A percentile compares a stretch with the other conserved stretches of the same genome.
These are phyloP conservation scores for Rubus idaeus DNA, from an alignment of 306 rosid species.

Conservation along the genomic window DNA sequence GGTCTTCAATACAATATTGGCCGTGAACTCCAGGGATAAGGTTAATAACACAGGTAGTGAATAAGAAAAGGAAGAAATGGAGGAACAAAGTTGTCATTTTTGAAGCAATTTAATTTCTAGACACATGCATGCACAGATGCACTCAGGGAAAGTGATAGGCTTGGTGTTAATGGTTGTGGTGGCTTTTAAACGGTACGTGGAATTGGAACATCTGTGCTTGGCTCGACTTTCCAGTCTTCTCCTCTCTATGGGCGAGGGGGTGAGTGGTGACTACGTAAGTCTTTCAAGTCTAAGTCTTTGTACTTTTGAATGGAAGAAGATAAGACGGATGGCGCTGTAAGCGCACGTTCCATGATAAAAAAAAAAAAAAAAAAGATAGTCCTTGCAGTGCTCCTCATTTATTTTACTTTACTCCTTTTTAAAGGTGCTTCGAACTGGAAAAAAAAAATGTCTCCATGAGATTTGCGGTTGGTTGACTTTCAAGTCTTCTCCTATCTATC, in stretches of 20 bases:
- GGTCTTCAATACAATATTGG: not conserved
- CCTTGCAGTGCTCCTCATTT: too few relatives aligned
- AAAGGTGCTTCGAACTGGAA: not conserved
- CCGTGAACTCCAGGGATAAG: not conserved
- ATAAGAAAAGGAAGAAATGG: not conserved
- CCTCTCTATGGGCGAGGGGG: not conserved
- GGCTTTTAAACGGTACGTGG: too few relatives aligned
- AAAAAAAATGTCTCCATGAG: not conserved
- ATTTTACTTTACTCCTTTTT: too few relatives aligned
- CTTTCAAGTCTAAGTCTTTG: too few relatives aligned
- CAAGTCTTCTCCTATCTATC: not conserved
- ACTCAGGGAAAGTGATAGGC: not conserved
- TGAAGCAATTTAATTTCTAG: not conserved
- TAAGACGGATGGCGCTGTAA: too few relatives aligned
- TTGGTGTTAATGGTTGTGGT: not conserved
- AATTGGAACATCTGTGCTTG: too few relatives aligned
- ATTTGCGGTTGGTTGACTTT: not conserved
- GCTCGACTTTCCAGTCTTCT: not conserved
- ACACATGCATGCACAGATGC: not conserved
- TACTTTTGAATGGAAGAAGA: too few relatives aligned
- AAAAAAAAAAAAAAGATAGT: too few relatives aligned
- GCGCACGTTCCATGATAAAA: too few relatives aligned
- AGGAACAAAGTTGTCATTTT: not conserved
- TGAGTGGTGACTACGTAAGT: too few relatives aligned
- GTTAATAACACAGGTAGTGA: not conserved